Evolutionary conservation across 2,329 filamentous ascomycete genomes (phyloP), one percentile per base, ranked within the genome.

Genomic region (Sphaerulina vaccinii): DNA sequence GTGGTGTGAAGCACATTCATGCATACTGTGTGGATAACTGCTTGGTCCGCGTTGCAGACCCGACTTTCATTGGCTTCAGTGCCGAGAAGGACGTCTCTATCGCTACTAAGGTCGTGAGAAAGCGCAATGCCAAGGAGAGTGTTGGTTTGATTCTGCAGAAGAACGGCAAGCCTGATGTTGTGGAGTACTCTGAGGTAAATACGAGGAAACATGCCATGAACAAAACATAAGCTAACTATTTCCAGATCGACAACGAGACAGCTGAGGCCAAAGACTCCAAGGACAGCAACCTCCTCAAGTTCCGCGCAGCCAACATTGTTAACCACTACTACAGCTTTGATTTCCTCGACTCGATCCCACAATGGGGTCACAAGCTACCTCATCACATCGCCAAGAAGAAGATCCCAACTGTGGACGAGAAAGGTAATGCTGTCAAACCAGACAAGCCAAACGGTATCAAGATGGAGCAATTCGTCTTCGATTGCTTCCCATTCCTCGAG

Each of bases 11-110:
- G 79, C 93, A 99, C 76, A 87, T 99, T 57, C 92, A 99, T 73
- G 87, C 91, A 41, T 97, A 97, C 80, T 96, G 93, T 68, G 93
- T 99, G 39, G 93, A 99, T 77, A 99, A 99, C 79, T 97, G 92
- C 76, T 82, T 99, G n/a, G 92, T 96, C 70, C 92, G 90, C 75
- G 92, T 99, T n/a, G 92, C 92, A 22, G 93, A 99, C 68, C 93
- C 93, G 11, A 82, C 90, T 62, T 97, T 99, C 76, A 86, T 97
- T 64, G 93, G 93, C 62, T 97, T 97, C 74, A 82, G 90, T 3
- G 90, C 92, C 36, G 82, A 85, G 45, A 88, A 92, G 71, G 76
- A 90, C 55, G 92, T 96, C 63, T 90, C 96, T 74, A 95, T 99
- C 66, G 92, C 92, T 24, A 99, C 93, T 63, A 99, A 99, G 79